Base-by-base conservation (phyloP, 1,284 basidiomycete species). In the Ganoderma resinaceum region DNA sequence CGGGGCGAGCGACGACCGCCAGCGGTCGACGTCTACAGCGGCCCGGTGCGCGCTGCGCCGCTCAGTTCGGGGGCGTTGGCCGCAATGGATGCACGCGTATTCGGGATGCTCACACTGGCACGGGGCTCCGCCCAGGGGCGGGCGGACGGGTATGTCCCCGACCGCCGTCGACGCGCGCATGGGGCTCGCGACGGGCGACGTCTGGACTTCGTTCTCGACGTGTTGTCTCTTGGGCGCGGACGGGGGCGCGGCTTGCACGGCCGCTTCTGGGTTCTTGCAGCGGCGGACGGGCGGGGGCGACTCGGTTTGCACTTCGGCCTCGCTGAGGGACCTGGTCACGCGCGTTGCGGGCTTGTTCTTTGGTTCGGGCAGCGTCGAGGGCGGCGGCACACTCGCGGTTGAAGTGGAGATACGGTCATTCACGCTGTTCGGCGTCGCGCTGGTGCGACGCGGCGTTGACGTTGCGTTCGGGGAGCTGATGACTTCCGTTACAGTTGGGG, bases 271-370 rank as follows among this genome's bases (percentile, higher is more conserved):
- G 29, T 49, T 58, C n/a, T 31, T 58, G 43, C 64, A 57, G 16
- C 61, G 65, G 29, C 61, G 61, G 4, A 43, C 40, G 3, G 60
- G 59, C 16, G 42, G 49, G 6, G 64, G 62, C 12, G 58, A 37
- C 26, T 66, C 68, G 14, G 62, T 69, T 53, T 72, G 71, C 9
- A 70, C 61, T 12, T 35, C 59, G 6, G 67, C 71, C 9, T 70
- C 67, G 58, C 66, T 63, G 31, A 23, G 38, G 7, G 62, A 57
- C 33, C 31, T 58, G 55, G 55, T 33, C 55, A 49, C n/a, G 46
- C 46, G 46, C 46, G 20, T 49, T 11, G 29, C 18, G 16, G 55
- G 16, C 33, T 58, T 59, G 8, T 14, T 46, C 49, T 57, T 68
- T 61, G 40, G 65, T 35, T 35, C 60, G 9, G 37, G 23, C 2